These are phyloP conservation scores for Ceratobasidium papillatum DNA, from an alignment of 1,284 basidiomycete species.

Conservation along the genomic window DNA sequence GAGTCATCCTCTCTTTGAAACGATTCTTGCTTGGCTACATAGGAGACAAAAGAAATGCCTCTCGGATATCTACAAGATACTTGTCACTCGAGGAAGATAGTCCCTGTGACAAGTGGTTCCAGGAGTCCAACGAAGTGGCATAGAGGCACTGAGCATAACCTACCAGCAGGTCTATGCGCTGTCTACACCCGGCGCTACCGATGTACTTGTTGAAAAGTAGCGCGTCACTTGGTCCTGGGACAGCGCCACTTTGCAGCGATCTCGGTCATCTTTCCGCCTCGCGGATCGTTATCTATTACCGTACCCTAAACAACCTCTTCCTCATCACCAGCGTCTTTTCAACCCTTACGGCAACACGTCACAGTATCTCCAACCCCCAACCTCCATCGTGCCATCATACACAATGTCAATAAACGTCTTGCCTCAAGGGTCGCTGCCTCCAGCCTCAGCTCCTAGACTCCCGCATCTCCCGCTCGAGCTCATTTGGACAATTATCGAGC, in stretches of 20 bases:
- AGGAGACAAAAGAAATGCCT: not conserved
- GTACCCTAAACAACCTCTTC: not conserved
- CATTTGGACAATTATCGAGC: slow-evolving; percentile 22
- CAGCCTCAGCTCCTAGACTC: not conserved
- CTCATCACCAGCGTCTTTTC: not conserved
- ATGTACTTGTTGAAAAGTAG: not conserved
- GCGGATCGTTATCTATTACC: not conserved
- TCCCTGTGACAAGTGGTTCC: slow-evolving; percentile 19
- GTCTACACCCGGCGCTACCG: not conserved
- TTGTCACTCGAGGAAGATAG: not conserved
- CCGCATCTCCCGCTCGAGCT: slow-evolving; percentile 18
- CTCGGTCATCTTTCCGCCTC: not conserved
- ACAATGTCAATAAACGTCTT: not conserved
- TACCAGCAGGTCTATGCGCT: not conserved
- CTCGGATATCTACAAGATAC: not conserved
- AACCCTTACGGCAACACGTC: not conserved
- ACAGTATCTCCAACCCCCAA: not conserved
- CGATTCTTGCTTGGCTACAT: not conserved
- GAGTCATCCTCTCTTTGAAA: slow-evolving; percentile 8
- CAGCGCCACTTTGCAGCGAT: not conserved
- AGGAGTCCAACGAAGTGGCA: not conserved
- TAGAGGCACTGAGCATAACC: not conserved
- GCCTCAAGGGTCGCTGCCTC: not conserved
- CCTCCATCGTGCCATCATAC: not conserved
- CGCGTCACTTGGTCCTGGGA: not conserved